A percentile compares a stretch with the other conserved stretches of the same genome.
phyloP scores from a whole-genome alignment of 306 rosid genomes.

The Spatholobus suberectus region DNA sequence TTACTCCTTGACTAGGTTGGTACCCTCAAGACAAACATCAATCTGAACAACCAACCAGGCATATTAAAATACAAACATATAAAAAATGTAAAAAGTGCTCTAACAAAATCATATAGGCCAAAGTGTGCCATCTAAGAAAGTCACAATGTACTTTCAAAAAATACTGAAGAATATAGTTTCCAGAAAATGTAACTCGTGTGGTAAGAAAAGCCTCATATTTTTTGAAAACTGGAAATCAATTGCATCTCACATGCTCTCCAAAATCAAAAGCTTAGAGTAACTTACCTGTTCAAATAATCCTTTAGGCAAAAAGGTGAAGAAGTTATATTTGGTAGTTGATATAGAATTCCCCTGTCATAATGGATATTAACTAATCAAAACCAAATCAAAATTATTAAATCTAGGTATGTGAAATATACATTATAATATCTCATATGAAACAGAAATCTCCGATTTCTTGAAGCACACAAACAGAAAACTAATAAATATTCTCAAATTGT shows the following conservation, averaged over 20 bases:
- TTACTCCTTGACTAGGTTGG: background rate
- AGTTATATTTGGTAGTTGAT: conserved; percentile 90
- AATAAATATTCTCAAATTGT: background rate
- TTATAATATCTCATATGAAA: conserved; percentile 27
- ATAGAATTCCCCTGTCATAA: conserved; percentile 88
- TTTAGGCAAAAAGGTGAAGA: conserved; percentile 87
- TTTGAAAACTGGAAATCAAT: conserved; percentile 11
- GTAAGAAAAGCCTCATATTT: background rate
- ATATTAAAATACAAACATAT: background rate
- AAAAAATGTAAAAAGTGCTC: conserved; percentile 25
- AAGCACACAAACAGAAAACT: conserved; percentile 16
- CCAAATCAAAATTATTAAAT: conserved; percentile 42
- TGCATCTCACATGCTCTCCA: conserved; percentile 20
- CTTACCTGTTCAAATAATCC: conserved; percentile 96
- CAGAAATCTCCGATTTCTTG: background rate
- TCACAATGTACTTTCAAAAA: conserved; percentile 4
- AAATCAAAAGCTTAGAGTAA: conserved; percentile 40
- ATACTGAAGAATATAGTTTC: conserved; percentile 24
- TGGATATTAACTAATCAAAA: conserved; percentile 42
- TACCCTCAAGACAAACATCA: conserved; percentile 19
- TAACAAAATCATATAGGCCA: conserved; percentile 10
- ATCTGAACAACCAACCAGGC: conserved; percentile 13
- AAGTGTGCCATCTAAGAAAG: conserved; percentile 18
- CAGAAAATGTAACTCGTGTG: conserved; percentile 20
- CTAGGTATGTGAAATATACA: conserved; percentile 24